Evolutionary conservation across 495 filamentous ascomycete species (phyloP).

Genomic region (Aspergillus sclerotioniger): DNA sequence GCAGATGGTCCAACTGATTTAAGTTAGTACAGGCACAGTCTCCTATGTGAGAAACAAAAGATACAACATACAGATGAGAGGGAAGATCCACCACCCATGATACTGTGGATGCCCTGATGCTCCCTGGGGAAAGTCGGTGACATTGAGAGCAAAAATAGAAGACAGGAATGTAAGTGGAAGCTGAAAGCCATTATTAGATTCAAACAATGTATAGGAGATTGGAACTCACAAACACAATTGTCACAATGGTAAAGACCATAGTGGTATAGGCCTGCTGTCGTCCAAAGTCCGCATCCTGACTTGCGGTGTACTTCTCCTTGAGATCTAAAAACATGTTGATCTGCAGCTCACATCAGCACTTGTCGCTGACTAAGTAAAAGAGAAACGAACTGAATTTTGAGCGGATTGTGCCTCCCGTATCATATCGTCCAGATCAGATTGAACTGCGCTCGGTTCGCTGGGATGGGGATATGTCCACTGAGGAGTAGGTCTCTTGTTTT

Average conservation of each 20-base stretch:
- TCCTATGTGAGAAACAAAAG: too few relatives aligned
- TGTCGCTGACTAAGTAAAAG: not conserved
- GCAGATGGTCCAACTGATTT: too few relatives aligned
- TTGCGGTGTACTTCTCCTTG: slow-evolving; percentile 5
- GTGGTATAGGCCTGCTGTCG: slow-evolving; percentile 13
- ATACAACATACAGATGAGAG: slow-evolving; percentile 17
- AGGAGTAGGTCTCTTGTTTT: not conserved
- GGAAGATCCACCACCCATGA: slow-evolving; percentile 21
- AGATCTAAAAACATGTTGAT: slow-evolving; percentile 9
- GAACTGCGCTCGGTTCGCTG: not conserved
- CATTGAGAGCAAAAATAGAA: slow-evolving; percentile 22
- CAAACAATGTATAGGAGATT: not conserved
- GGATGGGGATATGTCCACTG: not conserved
- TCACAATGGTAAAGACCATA: slow-evolving; percentile 9
- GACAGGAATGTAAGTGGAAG: slow-evolving; percentile 24
- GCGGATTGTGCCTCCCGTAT: not conserved
- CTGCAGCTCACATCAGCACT: not conserved
- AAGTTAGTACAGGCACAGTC: too few relatives aligned
- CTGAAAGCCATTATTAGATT: not conserved
- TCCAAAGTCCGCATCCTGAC: slow-evolving; percentile 8
- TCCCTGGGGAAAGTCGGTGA: slow-evolving; percentile 21
- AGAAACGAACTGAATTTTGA: slow-evolving; percentile 1
- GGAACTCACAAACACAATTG: slow-evolving; percentile 1
- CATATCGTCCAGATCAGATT: not conserved
- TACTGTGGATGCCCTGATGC: slow-evolving; percentile 12